Evolutionary conservation across 371 early-diverging fungal species (phyloP).

Genomic region (Syncephalastrum sp.): DNA sequence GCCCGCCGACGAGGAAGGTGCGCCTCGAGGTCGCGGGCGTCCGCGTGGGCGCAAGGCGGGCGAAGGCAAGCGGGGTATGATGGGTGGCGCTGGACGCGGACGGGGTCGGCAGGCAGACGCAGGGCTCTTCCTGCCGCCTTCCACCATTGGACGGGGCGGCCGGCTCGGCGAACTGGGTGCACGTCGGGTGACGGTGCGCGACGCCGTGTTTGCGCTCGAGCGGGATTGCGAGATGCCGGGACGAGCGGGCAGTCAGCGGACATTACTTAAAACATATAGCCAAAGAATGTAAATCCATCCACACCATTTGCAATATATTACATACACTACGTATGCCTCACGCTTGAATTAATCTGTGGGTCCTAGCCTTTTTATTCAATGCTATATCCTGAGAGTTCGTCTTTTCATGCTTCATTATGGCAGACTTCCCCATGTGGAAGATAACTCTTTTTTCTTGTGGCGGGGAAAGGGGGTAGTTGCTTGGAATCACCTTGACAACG

Average conservation of each 20-base stretch:
- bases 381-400: too few relatives aligned
- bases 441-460: too few relatives aligned
- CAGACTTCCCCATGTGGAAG: too few relatives aligned
- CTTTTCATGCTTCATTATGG: too few relatives aligned
- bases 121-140: conserved; percentile 36
- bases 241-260: conserved; percentile 50
- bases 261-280: conserved; percentile 62
- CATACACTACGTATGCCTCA: too few relatives aligned
- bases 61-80: conserved; percentile 11
- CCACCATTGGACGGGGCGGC: conserved; percentile 34
- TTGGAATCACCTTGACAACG: too few relatives aligned
- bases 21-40: conserved; percentile 43
- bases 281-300: conserved; percentile 13
- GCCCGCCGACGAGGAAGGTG: conserved; percentile 18
- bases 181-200: conserved; percentile 64
- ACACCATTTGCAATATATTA: conserved; percentile 33
- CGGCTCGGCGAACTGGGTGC: conserved; percentile 43
- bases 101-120: conserved; percentile 10
- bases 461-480: too few relatives aligned
- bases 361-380: too few relatives aligned
- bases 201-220: conserved; percentile 73
- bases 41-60: conserved; percentile 23
- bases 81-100: conserved; percentile 16
- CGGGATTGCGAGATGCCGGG: conserved; percentile 60
- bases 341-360: too few relatives aligned